Conservation (phyloP, 805 yeast genomes). For the Blastobotrys robertii region DNA sequence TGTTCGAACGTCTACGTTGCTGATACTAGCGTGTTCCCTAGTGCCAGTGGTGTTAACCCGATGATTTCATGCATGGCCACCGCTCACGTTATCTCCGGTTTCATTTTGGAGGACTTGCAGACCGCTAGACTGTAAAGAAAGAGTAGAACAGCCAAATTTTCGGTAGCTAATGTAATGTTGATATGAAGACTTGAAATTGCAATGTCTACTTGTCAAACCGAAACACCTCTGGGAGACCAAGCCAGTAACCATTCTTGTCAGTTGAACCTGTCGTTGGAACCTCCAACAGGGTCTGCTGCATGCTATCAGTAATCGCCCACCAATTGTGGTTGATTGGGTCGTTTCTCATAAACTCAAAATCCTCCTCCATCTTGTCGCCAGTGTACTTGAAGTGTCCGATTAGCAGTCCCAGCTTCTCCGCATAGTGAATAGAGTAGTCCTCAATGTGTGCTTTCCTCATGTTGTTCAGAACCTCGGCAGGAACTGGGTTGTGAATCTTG, state of each 20-base stretch:
- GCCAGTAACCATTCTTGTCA: slow-evolving; percentile 35
- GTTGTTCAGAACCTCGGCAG: slow-evolving; percentile 27
- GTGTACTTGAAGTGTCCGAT: slow-evolving; percentile 32
- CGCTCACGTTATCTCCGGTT: slow-evolving; percentile 35
- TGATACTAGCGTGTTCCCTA: slow-evolving; percentile 42
- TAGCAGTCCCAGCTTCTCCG: slow-evolving; percentile 25
- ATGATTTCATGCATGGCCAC: slow-evolving; percentile 42
- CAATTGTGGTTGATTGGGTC: slow-evolving; percentile 33
- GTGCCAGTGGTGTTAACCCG: slow-evolving; percentile 47
- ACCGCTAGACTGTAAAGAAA: background rate
- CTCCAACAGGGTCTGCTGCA: slow-evolving; percentile 32
- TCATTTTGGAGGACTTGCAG: slow-evolving; percentile 25
- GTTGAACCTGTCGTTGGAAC: slow-evolving; percentile 29
- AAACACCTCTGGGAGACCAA: slow-evolving; percentile 30
- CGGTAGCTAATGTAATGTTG: too few species aligned
- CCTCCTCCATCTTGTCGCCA: slow-evolving; percentile 32
- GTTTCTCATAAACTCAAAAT: slow-evolving; percentile 26
- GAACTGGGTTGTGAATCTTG: slow-evolving; percentile 25
- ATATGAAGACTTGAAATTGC: too few species aligned
- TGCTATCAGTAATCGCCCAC: slow-evolving; percentile 34
- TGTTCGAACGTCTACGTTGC: slow-evolving; percentile 40
- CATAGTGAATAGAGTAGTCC: slow-evolving; percentile 34
- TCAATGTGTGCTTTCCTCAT: slow-evolving; percentile 31
- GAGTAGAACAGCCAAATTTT: too few species aligned
- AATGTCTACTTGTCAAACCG: slow-evolving; percentile 24